These are phyloP conservation scores for Populus nigra DNA, from an alignment of 345 rosid genomes.

Conservation along the genomic window DNA sequence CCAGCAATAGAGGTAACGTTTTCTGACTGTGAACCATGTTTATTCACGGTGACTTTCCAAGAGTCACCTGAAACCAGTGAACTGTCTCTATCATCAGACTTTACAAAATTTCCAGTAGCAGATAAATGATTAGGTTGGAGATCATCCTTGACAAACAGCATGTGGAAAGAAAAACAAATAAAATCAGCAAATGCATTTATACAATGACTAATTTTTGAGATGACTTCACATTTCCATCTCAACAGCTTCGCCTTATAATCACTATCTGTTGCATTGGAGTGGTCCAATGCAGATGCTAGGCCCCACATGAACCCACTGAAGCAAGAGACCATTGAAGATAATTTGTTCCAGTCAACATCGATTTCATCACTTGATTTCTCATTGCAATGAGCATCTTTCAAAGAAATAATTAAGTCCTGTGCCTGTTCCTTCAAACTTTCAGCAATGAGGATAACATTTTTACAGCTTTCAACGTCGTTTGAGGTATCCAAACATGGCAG, in stretches of 20 bases:
- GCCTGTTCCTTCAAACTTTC: conserved; percentile 59
- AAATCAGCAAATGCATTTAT: conserved; percentile 44
- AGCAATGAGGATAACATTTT: conserved; percentile 35
- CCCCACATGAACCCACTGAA: conserved; percentile 86
- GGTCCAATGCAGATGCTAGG: conserved; percentile 53
- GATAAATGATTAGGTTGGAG: conserved; percentile 23
- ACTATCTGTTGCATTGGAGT: conserved; percentile 31
- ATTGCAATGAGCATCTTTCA: conserved; percentile 37
- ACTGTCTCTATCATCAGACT: conserved; percentile 12
- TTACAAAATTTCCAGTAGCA: conserved; percentile 25
- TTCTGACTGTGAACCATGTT: conserved; percentile 15
- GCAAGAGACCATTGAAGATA: conserved; percentile 56
- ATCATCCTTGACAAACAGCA: conserved; percentile 41
- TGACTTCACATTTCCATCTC: conserved; percentile 36
- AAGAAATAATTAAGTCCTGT: conserved; percentile 39
- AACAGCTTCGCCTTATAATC: conserved; percentile 35
- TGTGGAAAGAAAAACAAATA: conserved; percentile 35
- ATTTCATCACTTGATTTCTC: conserved; percentile 26
- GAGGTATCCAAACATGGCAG: conserved; percentile 25
- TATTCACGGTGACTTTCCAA: conserved; percentile 1
- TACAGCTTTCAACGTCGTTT: conserved; percentile 39
- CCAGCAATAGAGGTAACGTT: conserved; percentile 27
- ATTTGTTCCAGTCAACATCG: conserved; percentile 39
- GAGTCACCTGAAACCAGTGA: conserved; percentile 23
- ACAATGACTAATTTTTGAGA: conserved; percentile 37